Base-by-base conservation (phyloP, 495 filamentous ascomycete species). In the Symbiotaphrina buchneri region DNA sequence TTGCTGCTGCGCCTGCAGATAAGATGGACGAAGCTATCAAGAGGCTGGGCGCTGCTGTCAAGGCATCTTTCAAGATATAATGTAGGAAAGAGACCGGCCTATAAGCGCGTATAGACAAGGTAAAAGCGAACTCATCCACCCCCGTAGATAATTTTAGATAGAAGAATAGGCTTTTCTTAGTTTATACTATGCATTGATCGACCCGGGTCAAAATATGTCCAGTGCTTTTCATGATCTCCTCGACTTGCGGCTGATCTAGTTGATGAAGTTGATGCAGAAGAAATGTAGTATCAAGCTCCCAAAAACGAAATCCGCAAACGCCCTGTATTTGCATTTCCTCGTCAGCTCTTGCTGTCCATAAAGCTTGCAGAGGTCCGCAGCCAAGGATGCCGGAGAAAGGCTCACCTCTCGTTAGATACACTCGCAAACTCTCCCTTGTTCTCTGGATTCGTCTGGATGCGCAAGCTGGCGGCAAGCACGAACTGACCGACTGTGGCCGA, bases 251-350 rank as follows among this genome's bases (percentile, higher is more conserved):
- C 18, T n/a, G 16, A 30, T 41, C 55, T 55, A 95, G 63, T 97
- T 97, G 58, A 97, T 95, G 51, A 97, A 97, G 59, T 97, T 95
- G 42, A 94, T 74, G 55, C 87, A 97, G 63, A 97, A 95, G 59
- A 95, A 91, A 59, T 97, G 87, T 51, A 97, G 54, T 44, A 97
- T 77, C 49, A 97, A 45, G 47, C 82, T 92, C 45, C 83, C 84
- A 35, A 94, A 80, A 38, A 95, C 71, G 44, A 73, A 97, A 61
- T 97, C 87, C 42, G 87, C 87, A 51, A 97, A 97, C 10, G 87
- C 90, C 48, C 85, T 87, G 41, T 35, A 40, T 22, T 19, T 15
- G 6, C 10, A 37, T 19, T 26, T 14, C 15, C 18, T 4, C 27
- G 28, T 41, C 19, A 30, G 8, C 21, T 26, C 30, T 10, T 41